Conservation (phyloP, 768 basidiomycete genomes). For the Phanerochaete sordida region DNA sequence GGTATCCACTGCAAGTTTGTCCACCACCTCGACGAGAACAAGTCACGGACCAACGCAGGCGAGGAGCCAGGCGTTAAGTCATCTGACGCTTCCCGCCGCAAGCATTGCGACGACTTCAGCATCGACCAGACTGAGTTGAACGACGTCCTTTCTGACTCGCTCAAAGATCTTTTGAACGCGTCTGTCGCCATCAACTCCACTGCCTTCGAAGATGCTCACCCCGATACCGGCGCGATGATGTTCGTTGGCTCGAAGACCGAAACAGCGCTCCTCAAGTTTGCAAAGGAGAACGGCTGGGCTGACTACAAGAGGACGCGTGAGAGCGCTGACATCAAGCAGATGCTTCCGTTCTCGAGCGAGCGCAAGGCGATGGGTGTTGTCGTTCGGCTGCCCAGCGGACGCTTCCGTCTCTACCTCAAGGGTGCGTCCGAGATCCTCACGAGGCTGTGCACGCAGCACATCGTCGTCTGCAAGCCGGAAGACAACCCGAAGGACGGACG, state of each 20-base stretch:
- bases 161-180: constrained; percentile 72
- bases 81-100: constrained; percentile 28
- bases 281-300: constrained; percentile 75
- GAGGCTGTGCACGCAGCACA: constrained; percentile 68
- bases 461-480: constrained; percentile 49
- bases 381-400: constrained; percentile 46
- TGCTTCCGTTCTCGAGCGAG: constrained; percentile 92
- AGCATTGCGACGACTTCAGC: constrained; percentile 73
- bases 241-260: constrained; percentile 97
- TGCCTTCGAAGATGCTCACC: constrained; percentile 81
- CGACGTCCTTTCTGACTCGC: constrained; percentile 52
- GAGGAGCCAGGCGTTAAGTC: constrained; percentile 36
- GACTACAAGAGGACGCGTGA: constrained; percentile 69
- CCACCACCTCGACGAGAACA: constrained; percentile 67
- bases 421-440: constrained; percentile 93
- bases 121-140: constrained; percentile 77
- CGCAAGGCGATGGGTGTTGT: constrained; percentile 96
- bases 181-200: constrained; percentile 92
- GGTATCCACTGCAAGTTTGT: constrained; percentile 96
- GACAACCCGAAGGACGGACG: constrained; percentile 11
- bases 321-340: constrained; percentile 60
- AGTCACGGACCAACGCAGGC: constrained; percentile 66
- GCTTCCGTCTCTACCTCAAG: constrained; percentile 77
- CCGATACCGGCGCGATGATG: constrained; percentile 50
- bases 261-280: constrained; percentile 84